Conservation (phyloP, 495 filamentous ascomycete species). For the Cladorrhinum samala region DNA sequence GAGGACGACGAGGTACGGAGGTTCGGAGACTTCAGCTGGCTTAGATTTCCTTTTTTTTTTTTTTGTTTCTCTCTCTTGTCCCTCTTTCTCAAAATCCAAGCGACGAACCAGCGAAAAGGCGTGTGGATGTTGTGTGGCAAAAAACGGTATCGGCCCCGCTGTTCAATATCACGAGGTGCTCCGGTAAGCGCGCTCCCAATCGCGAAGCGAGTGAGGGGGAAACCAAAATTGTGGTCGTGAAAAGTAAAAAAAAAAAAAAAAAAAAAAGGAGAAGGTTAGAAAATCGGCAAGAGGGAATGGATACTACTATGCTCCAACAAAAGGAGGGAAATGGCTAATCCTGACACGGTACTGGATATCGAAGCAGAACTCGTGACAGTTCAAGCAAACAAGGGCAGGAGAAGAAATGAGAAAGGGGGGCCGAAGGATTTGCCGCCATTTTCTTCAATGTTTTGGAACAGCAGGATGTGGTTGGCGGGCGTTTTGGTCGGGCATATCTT, state of each 20-base stretch:
- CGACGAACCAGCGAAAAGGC: too few relatives aligned
- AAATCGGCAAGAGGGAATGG: neutral
- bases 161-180: neutral
- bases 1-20: neutral
- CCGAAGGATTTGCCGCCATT: neutral
- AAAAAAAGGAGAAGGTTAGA: neutral
- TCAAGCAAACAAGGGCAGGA: neutral
- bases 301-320: too few relatives aligned
- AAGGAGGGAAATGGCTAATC: neutral
- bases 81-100: neutral
- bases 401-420: too few relatives aligned
- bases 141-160: neutral
- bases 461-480: neutral
- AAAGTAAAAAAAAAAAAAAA: neutral
- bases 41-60: too few relatives aligned
- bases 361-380: neutral
- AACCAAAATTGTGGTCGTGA: neutral
- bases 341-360: neutral
- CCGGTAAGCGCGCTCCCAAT: neutral
- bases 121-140: too few relatives aligned
- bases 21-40: neutral
- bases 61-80: too few relatives aligned
- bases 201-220: neutral
- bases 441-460: neutral
- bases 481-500: too few relatives aligned